Percentiles rank a stretch among this genome's conserved stretches.
phyloP scores from a whole-genome alignment of 2,329 filamentous ascomycete species.

The Thielaviopsis populi region DNA sequence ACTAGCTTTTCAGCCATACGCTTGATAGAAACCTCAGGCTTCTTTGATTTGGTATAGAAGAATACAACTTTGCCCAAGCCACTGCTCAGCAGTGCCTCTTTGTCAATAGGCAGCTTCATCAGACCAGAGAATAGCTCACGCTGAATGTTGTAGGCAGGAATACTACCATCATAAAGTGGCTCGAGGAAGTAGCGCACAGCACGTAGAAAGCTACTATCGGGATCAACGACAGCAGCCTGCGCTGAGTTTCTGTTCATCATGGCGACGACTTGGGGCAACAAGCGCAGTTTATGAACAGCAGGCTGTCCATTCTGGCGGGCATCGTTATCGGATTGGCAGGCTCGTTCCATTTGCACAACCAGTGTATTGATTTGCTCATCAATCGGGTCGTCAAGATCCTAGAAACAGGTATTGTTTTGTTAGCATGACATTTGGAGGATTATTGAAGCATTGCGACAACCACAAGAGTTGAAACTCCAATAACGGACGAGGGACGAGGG shows the following conservation, averaged over 20 bases:
- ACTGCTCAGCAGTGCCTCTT: slow-evolving; percentile 76
- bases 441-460: neutral
- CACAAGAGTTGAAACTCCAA: neutral
- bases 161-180: slow-evolving; percentile 79
- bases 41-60: slow-evolving; percentile 93
- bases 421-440: neutral
- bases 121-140: slow-evolving; percentile 80
- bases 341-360: slow-evolving; percentile 78
- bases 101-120: slow-evolving; percentile 69
- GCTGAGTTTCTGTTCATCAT: slow-evolving; percentile 82
- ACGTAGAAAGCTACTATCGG: slow-evolving; percentile 87
- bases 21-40: slow-evolving; percentile 77
- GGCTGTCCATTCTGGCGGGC: slow-evolving; percentile 67
- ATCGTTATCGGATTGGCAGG: slow-evolving; percentile 72
- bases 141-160: slow-evolving; percentile 95
- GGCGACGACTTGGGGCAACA: slow-evolving; percentile 78
- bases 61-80: slow-evolving; percentile 92
- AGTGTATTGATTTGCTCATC: slow-evolving; percentile 82
- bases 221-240: slow-evolving; percentile 72
- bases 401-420: neutral
- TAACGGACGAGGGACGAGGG: neutral
- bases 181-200: slow-evolving; percentile 96
- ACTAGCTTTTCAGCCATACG: slow-evolving; percentile 84
- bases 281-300: slow-evolving; percentile 82
- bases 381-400: slow-evolving; percentile 82